Percentiles rank a stretch among this genome's conserved stretches.
Evolutionary conservation across 2,329 filamentous ascomycete genomes (phyloP).

Genomic region (Alternaria arbusti): DNA sequence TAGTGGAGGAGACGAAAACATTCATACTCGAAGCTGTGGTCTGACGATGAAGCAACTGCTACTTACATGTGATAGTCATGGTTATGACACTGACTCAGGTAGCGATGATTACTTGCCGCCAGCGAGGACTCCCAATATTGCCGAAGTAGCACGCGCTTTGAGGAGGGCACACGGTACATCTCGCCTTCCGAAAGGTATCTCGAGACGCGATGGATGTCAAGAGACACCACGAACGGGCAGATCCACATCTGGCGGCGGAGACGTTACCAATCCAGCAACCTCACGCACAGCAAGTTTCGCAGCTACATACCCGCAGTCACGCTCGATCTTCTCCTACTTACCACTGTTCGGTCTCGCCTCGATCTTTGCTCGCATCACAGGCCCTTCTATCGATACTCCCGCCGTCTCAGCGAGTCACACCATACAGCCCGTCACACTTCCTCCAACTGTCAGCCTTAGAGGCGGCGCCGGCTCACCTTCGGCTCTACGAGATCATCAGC

Average conservation of each 20-base stretch:
- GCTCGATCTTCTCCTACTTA: background rate
- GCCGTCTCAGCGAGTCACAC: background rate
- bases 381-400: background rate
- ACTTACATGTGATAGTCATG: background rate
- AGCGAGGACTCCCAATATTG: background rate
- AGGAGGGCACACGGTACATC: background rate
- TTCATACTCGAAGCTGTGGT: background rate
- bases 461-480: conserved; percentile 21
- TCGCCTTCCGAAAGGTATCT: background rate
- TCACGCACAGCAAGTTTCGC: background rate
- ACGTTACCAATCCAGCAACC: background rate
- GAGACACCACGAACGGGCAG: background rate
- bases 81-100: background rate
- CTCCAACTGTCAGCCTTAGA: conserved; percentile 13
- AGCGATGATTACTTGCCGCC: background rate
- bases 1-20: background rate
- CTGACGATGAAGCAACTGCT: conserved; percentile 3
- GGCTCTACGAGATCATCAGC: conserved; percentile 5
- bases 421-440: background rate
- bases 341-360: background rate
- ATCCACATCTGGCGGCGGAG: background rate
- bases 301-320: background rate
- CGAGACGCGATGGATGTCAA: background rate
- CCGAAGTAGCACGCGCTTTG: background rate
- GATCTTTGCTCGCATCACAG: too few species aligned